phyloP scores from a whole-genome alignment of 2,329 filamentous ascomycete species.

The Xylaria sp. region DNA sequence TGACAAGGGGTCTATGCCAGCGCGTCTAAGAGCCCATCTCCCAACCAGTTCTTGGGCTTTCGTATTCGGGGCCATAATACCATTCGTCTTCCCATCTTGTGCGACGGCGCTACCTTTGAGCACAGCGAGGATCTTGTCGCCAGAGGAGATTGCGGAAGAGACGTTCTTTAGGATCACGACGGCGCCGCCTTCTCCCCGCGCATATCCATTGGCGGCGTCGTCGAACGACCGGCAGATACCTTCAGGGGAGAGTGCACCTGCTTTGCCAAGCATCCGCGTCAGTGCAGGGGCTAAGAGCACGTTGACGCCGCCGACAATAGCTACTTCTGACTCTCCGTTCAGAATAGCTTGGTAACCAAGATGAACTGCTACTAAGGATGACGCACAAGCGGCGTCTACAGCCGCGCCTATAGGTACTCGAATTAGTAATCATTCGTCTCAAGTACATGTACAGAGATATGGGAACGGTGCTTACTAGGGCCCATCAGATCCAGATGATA shows the following conservation, averaged over 20 bases:
- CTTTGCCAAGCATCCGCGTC: conserved; percentile 17
- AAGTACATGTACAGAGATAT: not conserved
- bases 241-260: conserved; percentile 18
- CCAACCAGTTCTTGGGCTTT: conserved; percentile 14
- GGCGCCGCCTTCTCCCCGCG: conserved; percentile 14
- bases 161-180: conserved; percentile 8
- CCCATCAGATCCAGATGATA: conserved; percentile 23
- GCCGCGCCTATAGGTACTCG: not conserved
- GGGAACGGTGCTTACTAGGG: conserved; percentile 39
- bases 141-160: not conserved
- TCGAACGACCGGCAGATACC: conserved; percentile 23
- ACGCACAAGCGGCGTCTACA: conserved; percentile 23
- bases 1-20: not conserved
- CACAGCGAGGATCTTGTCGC: conserved; percentile 15
- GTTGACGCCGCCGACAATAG: conserved; percentile 23
- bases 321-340: conserved; percentile 9
- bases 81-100: conserved; percentile 20
- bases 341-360: conserved; percentile 11
- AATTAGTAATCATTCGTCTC: not conserved
- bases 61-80: conserved; percentile 22
- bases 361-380: conserved; percentile 21
- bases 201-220: conserved; percentile 18
- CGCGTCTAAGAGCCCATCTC: not conserved
- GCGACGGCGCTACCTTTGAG: conserved; percentile 17
- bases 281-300: conserved; percentile 18